These are phyloP conservation scores for Tilletia setariae DNA, from an alignment of 1,284 basidiomycete genomes.

Conservation along the genomic window DNA sequence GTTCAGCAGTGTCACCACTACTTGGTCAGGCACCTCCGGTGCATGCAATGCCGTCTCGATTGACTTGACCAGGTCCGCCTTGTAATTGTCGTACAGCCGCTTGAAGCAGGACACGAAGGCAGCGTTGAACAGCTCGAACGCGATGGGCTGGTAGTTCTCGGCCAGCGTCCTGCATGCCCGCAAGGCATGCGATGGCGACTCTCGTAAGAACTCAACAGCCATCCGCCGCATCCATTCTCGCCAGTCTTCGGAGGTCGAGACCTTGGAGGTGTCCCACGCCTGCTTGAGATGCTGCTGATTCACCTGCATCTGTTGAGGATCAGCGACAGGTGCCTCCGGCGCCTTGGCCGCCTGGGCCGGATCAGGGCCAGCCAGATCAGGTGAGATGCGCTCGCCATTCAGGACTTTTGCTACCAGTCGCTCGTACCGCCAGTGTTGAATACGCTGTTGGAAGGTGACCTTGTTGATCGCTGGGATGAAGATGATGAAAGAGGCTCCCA, in stretches of 20 bases:
- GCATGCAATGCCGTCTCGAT: conserved; percentile 84
- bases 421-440: conserved; percentile 84
- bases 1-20: conserved; percentile 90
- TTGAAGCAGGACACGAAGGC: conserved; percentile 98
- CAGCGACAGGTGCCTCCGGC: conserved; percentile 56
- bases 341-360: conserved; percentile 39
- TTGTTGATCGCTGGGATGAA: conserved; percentile 97
- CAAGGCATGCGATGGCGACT: conserved; percentile 93
- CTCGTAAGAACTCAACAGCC: conserved; percentile 94
- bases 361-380: conserved; percentile 54
- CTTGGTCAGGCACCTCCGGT: conserved; percentile 71
- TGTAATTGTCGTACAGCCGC: conserved; percentile 74
- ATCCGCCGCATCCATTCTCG: conserved; percentile 90
- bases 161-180: conserved; percentile 92
- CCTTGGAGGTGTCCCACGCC: conserved; percentile 86
- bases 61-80: conserved; percentile 69
- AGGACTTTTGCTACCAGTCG: conserved; percentile 81
- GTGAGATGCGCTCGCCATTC: conserved; percentile 85
- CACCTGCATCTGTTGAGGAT: conserved; percentile 77
- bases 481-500: conserved; percentile 93
- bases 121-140: conserved; percentile 93
- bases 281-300: conserved; percentile 97
- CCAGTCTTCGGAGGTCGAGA: conserved; percentile 82
- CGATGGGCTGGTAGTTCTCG: conserved; percentile 84
- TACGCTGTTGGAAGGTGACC: conserved; percentile 72